These are phyloP conservation scores for Thuja plicata DNA, from an alignment of 83 land plant genomes.

Conservation along the genomic window DNA sequence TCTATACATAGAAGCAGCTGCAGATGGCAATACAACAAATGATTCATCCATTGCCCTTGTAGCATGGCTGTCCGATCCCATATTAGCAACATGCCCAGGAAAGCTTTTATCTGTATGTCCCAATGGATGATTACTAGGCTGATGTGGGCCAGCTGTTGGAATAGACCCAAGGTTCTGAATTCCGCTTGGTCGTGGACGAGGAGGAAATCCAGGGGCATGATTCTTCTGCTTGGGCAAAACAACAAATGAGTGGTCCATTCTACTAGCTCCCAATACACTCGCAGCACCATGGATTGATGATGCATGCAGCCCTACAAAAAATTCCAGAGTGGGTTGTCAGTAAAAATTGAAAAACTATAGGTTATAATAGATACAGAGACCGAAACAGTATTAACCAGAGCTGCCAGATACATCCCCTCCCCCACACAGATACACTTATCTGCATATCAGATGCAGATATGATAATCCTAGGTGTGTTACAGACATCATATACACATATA, in stretches of 20 bases:
- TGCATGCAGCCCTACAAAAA: constrained; percentile 55
- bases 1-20: constrained; percentile 91
- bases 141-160: neutral
- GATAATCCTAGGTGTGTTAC: too few species aligned
- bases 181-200: constrained; percentile 66
- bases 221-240: constrained; percentile 78
- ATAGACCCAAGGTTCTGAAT: constrained; percentile 20
- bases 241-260: constrained; percentile 96
- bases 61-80: constrained; percentile 35
- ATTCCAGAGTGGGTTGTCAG: neutral
- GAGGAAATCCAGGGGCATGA: constrained; percentile 59
- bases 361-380: neutral
- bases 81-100: constrained; percentile 3
- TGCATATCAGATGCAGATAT: too few species aligned
- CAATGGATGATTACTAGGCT: constrained; percentile 4
- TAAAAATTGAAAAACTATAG: neutral
- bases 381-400: neutral
- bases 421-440: too few species aligned
- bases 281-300: constrained; percentile 67
- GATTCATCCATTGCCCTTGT: constrained; percentile 93
- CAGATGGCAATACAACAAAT: constrained; percentile 90
- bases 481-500: too few species aligned
- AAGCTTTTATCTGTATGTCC: neutral
- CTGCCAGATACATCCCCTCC: too few species aligned
- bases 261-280: constrained; percentile 69